Evolutionary conservation across 257 asterid species (phyloP).

Genomic region (Asclepias syriaca): DNA sequence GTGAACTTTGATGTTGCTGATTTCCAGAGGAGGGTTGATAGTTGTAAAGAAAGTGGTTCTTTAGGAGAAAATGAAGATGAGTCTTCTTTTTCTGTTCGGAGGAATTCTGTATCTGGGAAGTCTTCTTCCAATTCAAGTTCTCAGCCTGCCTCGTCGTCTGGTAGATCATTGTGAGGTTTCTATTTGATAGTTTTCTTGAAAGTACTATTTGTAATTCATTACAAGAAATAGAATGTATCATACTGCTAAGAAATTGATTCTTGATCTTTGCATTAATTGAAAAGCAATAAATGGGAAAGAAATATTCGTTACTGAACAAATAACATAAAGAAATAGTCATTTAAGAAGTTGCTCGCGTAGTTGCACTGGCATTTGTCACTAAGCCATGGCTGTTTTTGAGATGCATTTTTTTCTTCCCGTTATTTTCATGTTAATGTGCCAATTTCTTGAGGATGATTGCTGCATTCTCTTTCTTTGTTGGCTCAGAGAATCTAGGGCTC

Average conservation of each 20-base stretch:
- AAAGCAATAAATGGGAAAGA: neutral
- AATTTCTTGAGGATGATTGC: neutral
- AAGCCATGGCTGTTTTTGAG: neutral
- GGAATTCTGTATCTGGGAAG: constrained; percentile 16
- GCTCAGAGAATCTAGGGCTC: constrained; percentile 45
- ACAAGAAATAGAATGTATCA: neutral
- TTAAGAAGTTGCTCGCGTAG: neutral
- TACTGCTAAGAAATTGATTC: neutral
- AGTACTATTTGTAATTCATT: neutral
- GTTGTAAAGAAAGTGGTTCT: constrained; percentile 35
- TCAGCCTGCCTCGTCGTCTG: constrained; percentile 35
- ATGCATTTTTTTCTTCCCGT: neutral
- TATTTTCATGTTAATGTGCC: too few relatives aligned
- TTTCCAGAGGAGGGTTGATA: constrained; percentile 41
- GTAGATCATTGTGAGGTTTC: constrained; percentile 53
- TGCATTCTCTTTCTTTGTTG: constrained; percentile 16
- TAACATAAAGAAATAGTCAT: neutral
- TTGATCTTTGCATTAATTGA: neutral
- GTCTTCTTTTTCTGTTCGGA: constrained; percentile 16
- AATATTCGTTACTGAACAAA: neutral
- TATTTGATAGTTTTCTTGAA: constrained; percentile 13
- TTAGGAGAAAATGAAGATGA: constrained; percentile 23
- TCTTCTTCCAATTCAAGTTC: constrained; percentile 12
- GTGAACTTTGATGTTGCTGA: constrained; percentile 42
- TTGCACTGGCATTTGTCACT: neutral